A percentile compares a stretch with the other conserved stretches of the same genome.
Conservation (phyloP, 108 stramenopile species). For the Pseudonitzschia delicatissima region DNA sequence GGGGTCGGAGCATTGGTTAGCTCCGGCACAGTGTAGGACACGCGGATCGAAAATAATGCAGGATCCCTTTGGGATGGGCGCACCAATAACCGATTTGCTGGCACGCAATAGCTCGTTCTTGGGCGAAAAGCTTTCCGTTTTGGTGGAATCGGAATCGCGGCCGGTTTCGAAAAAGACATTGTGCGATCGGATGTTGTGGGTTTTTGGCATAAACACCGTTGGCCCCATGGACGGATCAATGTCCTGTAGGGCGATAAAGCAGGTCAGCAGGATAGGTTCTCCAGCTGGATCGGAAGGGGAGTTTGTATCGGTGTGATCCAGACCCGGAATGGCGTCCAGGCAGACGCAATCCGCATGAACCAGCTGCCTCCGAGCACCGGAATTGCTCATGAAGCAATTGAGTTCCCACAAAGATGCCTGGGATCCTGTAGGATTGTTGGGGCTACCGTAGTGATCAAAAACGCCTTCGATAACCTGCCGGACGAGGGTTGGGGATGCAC, state of each 20-base stretch:
- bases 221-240: conserved; percentile 75
- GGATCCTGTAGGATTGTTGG: conserved; percentile 37
- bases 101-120: background rate
- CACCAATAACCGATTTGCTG: conserved; percentile 40
- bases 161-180: conserved; percentile 8
- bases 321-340: conserved; percentile 13
- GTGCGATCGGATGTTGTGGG: conserved; percentile 42
- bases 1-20: conserved; percentile 14
- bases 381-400: conserved; percentile 65
- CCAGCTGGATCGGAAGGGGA: background rate
- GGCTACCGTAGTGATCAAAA: conserved; percentile 15
- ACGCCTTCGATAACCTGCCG: conserved; percentile 3
- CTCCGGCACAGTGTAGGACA: conserved; percentile 66
- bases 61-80: conserved; percentile 56
- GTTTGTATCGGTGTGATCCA: background rate
- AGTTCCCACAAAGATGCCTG: conserved; percentile 69
- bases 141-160: background rate
- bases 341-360: conserved; percentile 81
- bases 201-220: conserved; percentile 68
- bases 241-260: conserved; percentile 82
- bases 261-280: conserved; percentile 66
- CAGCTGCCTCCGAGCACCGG: conserved; percentile 72
- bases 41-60: conserved; percentile 80
- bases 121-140: background rate
- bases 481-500: background rate